phyloP scores from a whole-genome alignment of 225 moss, liverwort and hornwort genomes.

The Sphagnum contortum region DNA sequence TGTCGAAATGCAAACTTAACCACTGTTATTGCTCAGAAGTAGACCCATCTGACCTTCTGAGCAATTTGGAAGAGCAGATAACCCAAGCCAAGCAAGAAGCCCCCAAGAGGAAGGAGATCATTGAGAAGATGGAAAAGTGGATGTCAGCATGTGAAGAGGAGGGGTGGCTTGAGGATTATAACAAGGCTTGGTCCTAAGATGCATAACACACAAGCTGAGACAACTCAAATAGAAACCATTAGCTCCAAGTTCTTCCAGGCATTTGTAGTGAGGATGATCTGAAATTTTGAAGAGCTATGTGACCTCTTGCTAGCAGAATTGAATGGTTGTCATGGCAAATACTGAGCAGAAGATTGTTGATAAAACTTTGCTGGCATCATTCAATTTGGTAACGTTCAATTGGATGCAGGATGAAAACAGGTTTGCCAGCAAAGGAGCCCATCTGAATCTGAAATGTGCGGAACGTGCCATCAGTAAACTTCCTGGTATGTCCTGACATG shows the following conservation, averaged over 20 bases:
- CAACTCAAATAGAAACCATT: too few species aligned
- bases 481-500: slow-evolving; percentile 66
- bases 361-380: neutral
- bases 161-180: slow-evolving; percentile 65
- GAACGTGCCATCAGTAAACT: slow-evolving; percentile 82
- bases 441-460: slow-evolving; percentile 82
- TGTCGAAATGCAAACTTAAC: neutral
- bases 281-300: too few species aligned
- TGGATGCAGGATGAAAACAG: slow-evolving; percentile 76
- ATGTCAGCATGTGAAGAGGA: slow-evolving; percentile 59
- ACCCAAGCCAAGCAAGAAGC: slow-evolving; percentile 52
- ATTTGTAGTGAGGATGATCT: too few species aligned
- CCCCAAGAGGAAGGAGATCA: slow-evolving; percentile 44
- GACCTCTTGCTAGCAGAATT: too few species aligned
- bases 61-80: slow-evolving; percentile 56
- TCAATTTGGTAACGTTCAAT: neutral
- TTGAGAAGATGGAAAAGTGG: slow-evolving; percentile 76
- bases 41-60: slow-evolving; percentile 52
- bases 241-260: neutral
- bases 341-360: too few species aligned
- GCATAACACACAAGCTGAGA: neutral
- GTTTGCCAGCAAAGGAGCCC: slow-evolving; percentile 94
- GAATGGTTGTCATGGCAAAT: too few species aligned
- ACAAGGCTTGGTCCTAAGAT: slow-evolving; percentile 21
- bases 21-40: too few species aligned